These are phyloP conservation scores for Pontederia paniculata DNA, from an alignment of 176 grass and related monocot species.

Conservation along the genomic window DNA sequence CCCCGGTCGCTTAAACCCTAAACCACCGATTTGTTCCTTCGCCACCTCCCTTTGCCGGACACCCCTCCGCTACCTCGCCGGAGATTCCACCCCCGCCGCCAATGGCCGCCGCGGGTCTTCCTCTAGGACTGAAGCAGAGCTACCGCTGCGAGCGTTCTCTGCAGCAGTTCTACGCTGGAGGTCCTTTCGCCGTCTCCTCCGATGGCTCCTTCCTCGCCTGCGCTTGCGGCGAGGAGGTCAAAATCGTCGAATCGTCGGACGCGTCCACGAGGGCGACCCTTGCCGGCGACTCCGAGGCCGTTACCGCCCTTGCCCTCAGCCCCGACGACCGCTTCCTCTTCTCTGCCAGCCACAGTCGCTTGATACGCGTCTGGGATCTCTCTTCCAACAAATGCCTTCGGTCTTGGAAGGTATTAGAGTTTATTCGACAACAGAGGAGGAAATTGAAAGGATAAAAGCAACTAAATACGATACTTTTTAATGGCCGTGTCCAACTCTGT, in stretches of 20 bases:
- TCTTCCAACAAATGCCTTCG: conserved; percentile 61
- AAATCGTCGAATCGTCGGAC: conserved; percentile 41
- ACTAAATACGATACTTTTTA: neutral
- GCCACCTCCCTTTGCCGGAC: too few relatives aligned
- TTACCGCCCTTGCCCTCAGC: conserved; percentile 54
- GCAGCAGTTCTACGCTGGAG: conserved; percentile 86
- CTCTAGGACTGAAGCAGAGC: conserved; percentile 39
- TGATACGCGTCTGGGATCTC: conserved; percentile 81
- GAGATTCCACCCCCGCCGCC: neutral
- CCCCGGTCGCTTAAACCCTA: too few relatives aligned
- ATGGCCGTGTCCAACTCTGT: neutral
- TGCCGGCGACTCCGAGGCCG: conserved; percentile 46
- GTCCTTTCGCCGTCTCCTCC: conserved; percentile 52
- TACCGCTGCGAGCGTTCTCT: conserved; percentile 61
- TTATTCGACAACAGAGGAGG: too few relatives aligned
- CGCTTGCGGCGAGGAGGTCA: conserved; percentile 70
- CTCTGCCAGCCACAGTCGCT: conserved; percentile 58
- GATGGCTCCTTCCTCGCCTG: conserved; percentile 61
- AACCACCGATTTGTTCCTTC: too few relatives aligned
- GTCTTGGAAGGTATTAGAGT: conserved; percentile 66
- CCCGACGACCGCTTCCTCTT: conserved; percentile 60
- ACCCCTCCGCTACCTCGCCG: too few relatives aligned
- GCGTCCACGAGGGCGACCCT: conserved; percentile 41
- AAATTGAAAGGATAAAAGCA: neutral
- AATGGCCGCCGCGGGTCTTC: conserved; percentile 1